Evolutionary conservation across 179 eudicot genomes (phyloP).

Genomic region (Beta lomatogona): DNA sequence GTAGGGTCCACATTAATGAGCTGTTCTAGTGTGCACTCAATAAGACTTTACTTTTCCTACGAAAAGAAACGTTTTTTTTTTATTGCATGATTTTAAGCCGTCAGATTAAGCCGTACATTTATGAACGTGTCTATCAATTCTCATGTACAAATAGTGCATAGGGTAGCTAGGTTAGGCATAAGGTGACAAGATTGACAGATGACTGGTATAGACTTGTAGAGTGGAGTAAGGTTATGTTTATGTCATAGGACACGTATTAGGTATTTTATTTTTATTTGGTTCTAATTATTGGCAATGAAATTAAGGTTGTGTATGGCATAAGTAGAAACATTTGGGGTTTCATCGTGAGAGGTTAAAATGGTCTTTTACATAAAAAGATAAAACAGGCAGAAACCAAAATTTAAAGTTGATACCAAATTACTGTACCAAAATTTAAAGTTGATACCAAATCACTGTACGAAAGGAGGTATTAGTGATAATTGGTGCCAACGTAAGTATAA

Average conservation of each 20-base stretch:
- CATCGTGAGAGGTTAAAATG: no score
- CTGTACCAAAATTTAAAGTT: no score
- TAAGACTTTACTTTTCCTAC: not conserved
- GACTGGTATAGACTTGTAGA: not conserved
- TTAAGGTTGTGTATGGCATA: not conserved
- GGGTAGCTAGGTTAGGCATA: not conserved
- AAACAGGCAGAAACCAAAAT: no score
- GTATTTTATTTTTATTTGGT: not conserved
- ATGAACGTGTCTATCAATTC: not conserved
- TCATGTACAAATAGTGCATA: not conserved
- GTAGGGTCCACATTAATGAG: constrained; percentile 17
- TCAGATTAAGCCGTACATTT: not conserved
- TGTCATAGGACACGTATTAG: not conserved
- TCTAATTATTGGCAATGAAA: not conserved
- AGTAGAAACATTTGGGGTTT: no score
- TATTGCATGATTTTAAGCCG: not conserved
- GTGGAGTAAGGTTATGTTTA: not conserved
- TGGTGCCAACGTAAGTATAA: no score
- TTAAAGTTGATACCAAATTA: no score
- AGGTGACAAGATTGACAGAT: not conserved
- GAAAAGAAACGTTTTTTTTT: constrained; percentile 13
- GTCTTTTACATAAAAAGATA: no score
- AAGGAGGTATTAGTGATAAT: no score
- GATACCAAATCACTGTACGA: no score
- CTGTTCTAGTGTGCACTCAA: constrained; percentile 14